These are phyloP conservation scores for Ophiocordyceps camponoti-saundersi DNA, from an alignment of 2,329 filamentous ascomycete species.

Conservation along the genomic window DNA sequence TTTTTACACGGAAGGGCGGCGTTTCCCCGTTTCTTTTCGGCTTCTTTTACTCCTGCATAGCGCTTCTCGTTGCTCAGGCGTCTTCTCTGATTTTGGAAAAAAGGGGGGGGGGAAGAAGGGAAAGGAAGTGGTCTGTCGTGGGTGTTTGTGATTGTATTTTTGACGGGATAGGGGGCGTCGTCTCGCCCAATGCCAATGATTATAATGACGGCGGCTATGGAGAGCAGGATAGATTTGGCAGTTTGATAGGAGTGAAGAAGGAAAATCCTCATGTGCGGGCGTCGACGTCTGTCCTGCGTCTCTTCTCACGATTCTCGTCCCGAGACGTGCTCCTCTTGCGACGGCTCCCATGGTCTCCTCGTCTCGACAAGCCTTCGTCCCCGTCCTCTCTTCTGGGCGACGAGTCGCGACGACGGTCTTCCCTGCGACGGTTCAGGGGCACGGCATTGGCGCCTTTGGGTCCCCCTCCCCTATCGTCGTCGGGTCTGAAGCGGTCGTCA, in stretches of 20 bases:
- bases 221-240: not conserved
- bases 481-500: conserved; percentile 22
- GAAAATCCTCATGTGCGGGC: conserved; percentile 10
- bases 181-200: too few species aligned
- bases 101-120: not conserved
- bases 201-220: too few species aligned
- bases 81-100: not conserved
- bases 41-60: not conserved
- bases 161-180: too few species aligned
- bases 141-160: too few species aligned
- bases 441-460: conserved; percentile 53
- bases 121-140: not conserved
- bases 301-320: conserved; percentile 42
- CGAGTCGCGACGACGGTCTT: not conserved
- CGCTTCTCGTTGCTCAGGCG: not conserved
- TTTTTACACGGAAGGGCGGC: not conserved
- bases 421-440: conserved; percentile 38
- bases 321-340: conserved; percentile 41
- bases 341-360: conserved; percentile 27
- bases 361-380: conserved; percentile 16
- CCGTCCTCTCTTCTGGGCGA: not conserved
- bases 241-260: not conserved
- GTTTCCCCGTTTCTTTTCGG: too few species aligned
- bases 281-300: conserved; percentile 32
- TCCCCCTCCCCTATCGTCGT: conserved; percentile 16